These are phyloP conservation scores for Prorocentrum cordatum DNA, from an alignment of 169 alveolate genomes.

Conservation along the genomic window DNA sequence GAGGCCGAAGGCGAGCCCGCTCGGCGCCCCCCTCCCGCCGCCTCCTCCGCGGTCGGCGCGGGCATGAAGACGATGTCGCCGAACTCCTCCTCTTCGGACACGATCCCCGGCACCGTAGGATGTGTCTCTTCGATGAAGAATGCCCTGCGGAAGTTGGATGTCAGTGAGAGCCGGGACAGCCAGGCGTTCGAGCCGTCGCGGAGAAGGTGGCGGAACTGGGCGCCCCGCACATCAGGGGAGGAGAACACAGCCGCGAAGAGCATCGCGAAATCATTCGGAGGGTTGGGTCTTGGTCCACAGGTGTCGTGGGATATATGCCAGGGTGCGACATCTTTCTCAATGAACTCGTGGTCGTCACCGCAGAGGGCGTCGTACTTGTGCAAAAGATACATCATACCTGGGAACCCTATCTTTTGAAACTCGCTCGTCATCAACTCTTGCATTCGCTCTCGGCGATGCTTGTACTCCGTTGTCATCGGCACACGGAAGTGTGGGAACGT, in stretches of 20 bases:
- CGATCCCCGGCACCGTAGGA: background rate
- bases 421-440: constrained; percentile 56
- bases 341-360: constrained; percentile 30
- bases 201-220: background rate
- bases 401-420: constrained; percentile 38
- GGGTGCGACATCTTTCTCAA: constrained; percentile 52
- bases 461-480: constrained; percentile 29
- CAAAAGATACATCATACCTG: constrained; percentile 56
- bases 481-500: constrained; percentile 61
- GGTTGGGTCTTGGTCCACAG: constrained; percentile 1
- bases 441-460: constrained; percentile 53
- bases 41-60: background rate
- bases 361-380: constrained; percentile 31
- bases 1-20: background rate
- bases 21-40: background rate
- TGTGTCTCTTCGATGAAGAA: constrained; percentile 2
- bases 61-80: constrained; percentile 42
- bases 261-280: background rate
- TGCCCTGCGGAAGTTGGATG: constrained; percentile 12
- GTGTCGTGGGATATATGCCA: constrained; percentile 56
- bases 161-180: constrained; percentile 4
- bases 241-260: constrained; percentile 39
- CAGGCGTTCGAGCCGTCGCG: constrained; percentile 43
- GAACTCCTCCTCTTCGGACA: constrained; percentile 21
- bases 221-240: background rate